Evolutionary conservation across 306 rosid species (phyloP).

Genomic region (Rubus parviflorus): DNA sequence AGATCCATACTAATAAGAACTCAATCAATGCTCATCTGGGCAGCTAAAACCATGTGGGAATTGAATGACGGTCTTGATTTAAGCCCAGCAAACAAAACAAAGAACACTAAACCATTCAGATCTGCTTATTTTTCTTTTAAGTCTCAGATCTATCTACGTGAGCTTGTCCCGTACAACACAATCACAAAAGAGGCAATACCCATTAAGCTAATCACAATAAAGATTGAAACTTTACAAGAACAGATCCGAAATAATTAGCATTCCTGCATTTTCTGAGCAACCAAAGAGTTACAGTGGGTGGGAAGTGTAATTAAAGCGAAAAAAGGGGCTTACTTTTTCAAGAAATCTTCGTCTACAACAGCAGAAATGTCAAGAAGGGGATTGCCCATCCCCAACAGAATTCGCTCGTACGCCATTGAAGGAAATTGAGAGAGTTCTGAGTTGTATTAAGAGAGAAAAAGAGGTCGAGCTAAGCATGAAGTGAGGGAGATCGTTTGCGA

Average conservation of each 20-base stretch:
- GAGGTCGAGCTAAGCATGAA: background rate
- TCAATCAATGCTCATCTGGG: background rate
- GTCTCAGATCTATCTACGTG: background rate
- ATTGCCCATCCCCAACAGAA: slow-evolving; percentile 88
- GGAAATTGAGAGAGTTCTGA: background rate
- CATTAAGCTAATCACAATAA: background rate
- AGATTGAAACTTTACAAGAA: background rate
- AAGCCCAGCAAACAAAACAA: background rate
- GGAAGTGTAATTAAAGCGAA: background rate
- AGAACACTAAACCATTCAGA: slow-evolving; percentile 11
- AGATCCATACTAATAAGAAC: slow-evolving; percentile 3
- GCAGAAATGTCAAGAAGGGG: slow-evolving; percentile 91
- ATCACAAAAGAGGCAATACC: background rate
- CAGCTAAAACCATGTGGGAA: background rate
- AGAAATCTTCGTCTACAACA: slow-evolving; percentile 62
- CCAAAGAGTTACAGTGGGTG: slow-evolving; percentile 3
- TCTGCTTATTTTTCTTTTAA: background rate
- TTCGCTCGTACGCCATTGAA: slow-evolving; percentile 63
- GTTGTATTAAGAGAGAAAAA: background rate
- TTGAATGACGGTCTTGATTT: background rate
- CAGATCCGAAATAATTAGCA: slow-evolving; percentile 5
- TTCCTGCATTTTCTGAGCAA: slow-evolving; percentile 3
- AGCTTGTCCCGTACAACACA: background rate
- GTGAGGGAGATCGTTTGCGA: background rate
- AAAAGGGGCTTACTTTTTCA: slow-evolving; percentile 48